Evolutionary conservation across 805 yeast genomes (phyloP), one percentile per base, ranked within the genome.

Genomic region (Candida maris): DNA sequence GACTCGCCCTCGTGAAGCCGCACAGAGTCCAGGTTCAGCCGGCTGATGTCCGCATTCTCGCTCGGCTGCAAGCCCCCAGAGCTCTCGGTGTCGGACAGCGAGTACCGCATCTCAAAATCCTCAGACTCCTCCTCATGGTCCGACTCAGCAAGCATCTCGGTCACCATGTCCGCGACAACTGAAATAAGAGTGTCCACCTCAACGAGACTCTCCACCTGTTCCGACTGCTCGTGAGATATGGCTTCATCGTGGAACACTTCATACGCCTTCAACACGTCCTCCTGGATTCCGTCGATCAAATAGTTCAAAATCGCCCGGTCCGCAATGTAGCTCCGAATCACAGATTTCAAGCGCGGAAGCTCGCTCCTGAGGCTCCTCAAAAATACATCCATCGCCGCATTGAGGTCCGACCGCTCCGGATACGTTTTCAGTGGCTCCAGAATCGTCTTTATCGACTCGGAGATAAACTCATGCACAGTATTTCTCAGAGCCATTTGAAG

Each of bases 401-500:
- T 27, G 14, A 53, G 33, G 6, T 33, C 30, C 4, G 39, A 10
- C 14, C 28, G 31, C 4, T 41, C 39, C 3, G 52, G 46, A 36
- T 51, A 53, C 13, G 36, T 40, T 5, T 37, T 25, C n/a, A 72
- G 61, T 0, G 83, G 79, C 21, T 60, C 66, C 20, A 77, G 63
- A 23, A 85, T 68, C 10, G 61, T 57, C 12, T 57, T 51, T 2
- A 75, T 70, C 1, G 82, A 75, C 10, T 70, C 72, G 32, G 77
- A 75, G 3, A 89, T 81, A 46, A 85, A 79, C 15, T 71, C 76
- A 46, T 78, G 81, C 18, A 88, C 85, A 3, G 80, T 66, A 42
- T 76, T 78, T 45, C 89, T 73, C 45, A 89, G 67, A 45, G 83
- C 88, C 17, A 76, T 66, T 48, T 83, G 85, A 27, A 89, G 65